Evolutionary conservation across 345 rosid species (phyloP), one percentile per base, ranked within the genome.

Genomic region (Brassica carinata): DNA sequence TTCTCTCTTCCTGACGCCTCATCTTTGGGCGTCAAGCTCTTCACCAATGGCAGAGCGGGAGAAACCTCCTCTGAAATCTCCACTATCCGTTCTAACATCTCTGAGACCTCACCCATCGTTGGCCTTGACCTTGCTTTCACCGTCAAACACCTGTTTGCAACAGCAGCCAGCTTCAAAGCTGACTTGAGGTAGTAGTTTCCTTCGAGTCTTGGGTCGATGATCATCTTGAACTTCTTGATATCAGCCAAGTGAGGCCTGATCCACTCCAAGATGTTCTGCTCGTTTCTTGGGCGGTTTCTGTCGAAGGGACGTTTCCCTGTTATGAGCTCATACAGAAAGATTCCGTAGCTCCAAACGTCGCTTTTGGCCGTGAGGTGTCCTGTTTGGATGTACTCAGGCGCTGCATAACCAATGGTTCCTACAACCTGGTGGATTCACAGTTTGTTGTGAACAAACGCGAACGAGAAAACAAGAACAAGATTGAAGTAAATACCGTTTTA

Each of bases 391-490:
- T 93, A 93, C 76, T 93, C 99, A 0, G 98, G 98, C 0, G 98
- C 99, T 76, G 98, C 97, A 79, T 96, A 96, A 65, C 99, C 99
- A 15, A 93, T 92, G 4, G 98, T 96, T 72, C 98, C 98, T 7
- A 92, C 99, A 30, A 92, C 92, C 62, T 55, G 7, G 26, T 55
- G 59, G 59, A 53, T 53, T 15, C 8, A 53, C 4, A 48, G 57
- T 48, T 48, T 48, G n/a, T 45, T 45, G 14, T 10, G 51, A 45
- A 45, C n/a, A 40, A 40, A 40, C 10, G 45, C 45, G 45, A 40
- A 43, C 14, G n/a, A 43, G 11, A 43, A 43, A 43, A 0, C 14
- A 43, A 43, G 5, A 43, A 43, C 53, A 43, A 13, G 2, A 43
- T 11, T 43, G 14, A 38, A 8, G 9, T 8, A 38, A 38, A 8